A percentile compares a stretch with the other conserved stretches of the same genome.
Conservation (phyloP, 1,139 yeast species). For the Yamadazyma sp. region DNA sequence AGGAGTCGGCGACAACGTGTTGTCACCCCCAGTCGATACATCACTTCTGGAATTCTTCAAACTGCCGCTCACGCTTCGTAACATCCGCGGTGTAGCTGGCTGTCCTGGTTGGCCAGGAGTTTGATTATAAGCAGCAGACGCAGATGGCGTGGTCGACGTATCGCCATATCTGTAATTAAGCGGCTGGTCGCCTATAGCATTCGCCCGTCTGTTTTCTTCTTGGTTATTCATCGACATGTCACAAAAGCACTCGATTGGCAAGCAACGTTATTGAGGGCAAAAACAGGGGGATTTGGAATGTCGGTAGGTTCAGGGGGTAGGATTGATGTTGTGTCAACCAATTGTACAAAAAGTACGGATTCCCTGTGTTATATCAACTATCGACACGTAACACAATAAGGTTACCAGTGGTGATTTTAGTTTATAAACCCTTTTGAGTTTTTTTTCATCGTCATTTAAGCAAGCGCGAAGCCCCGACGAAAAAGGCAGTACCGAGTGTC, state of each 20-base stretch:
- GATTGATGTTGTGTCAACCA: too few species aligned
- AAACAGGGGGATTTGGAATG: too few species aligned
- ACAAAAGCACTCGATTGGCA: neutral
- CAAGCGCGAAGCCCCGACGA: neutral
- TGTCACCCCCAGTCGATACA: conserved; percentile 13
- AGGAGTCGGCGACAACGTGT: conserved; percentile 18
- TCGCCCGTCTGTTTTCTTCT: conserved; percentile 5
- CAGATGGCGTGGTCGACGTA: too few species aligned
- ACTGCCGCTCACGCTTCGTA: conserved; percentile 53
- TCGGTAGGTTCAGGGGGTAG: too few species aligned
- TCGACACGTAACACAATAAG: neutral
- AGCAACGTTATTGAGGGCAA: too few species aligned
- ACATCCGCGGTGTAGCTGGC: conserved; percentile 82
- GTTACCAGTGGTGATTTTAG: neutral
- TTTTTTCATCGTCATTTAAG: neutral
- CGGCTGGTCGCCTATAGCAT: conserved; percentile 9
- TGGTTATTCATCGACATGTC: conserved; percentile 3
- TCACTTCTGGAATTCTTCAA: conserved; percentile 20
- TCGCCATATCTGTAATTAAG: conserved; percentile 9
- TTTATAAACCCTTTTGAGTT: neutral
- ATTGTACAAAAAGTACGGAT: too few species aligned
- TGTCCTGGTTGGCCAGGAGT: conserved; percentile 17
- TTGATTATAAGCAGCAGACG: neutral
- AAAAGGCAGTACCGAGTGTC: neutral
- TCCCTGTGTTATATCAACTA: neutral